Percentiles rank a stretch among this genome's conserved stretches.
These are phyloP conservation scores for Ilyonectria robusta DNA, from an alignment of 2,329 filamentous ascomycete genomes.

Conservation along the genomic window DNA sequence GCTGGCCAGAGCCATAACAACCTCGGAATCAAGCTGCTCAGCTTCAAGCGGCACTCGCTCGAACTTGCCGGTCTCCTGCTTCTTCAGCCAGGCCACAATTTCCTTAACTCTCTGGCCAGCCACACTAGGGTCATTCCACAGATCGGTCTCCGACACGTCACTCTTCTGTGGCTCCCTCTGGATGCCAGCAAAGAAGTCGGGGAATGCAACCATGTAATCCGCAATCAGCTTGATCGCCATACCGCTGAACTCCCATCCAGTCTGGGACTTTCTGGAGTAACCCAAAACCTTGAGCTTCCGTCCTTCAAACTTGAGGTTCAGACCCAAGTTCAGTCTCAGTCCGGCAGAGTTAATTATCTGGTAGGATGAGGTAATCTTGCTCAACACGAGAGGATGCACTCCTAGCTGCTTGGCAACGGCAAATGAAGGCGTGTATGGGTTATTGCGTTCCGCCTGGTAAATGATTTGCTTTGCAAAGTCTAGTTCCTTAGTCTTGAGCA, in stretches of 20 bases:
- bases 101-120: slow-evolving; percentile 90
- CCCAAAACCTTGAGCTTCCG: slow-evolving; percentile 96
- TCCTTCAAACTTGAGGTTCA: slow-evolving; percentile 97
- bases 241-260: slow-evolving; percentile 95
- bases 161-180: slow-evolving; percentile 88
- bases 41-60: slow-evolving; percentile 97
- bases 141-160: slow-evolving; percentile 86
- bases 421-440: slow-evolving; percentile 88
- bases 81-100: slow-evolving; percentile 93
- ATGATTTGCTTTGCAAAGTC: slow-evolving; percentile 88
- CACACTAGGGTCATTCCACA: slow-evolving; percentile 81
- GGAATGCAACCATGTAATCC: slow-evolving; percentile 94
- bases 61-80: slow-evolving; percentile 90
- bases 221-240: slow-evolving; percentile 85
- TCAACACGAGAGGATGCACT: slow-evolving; percentile 88
- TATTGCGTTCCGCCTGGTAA: slow-evolving; percentile 75
- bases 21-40: slow-evolving; percentile 93
- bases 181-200: slow-evolving; percentile 93
- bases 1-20: slow-evolving; percentile 84
- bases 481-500: slow-evolving; percentile 78
- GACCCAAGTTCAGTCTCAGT: slow-evolving; percentile 87
- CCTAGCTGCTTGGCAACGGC: slow-evolving; percentile 86
- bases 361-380: slow-evolving; percentile 97
- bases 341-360: slow-evolving; percentile 84
- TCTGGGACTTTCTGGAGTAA: slow-evolving; percentile 88